Percentiles rank a stretch among this genome's conserved stretches.
Evolutionary conservation across 495 filamentous ascomycete species (phyloP).

Genomic region (Talaromyces trachyspermus): DNA sequence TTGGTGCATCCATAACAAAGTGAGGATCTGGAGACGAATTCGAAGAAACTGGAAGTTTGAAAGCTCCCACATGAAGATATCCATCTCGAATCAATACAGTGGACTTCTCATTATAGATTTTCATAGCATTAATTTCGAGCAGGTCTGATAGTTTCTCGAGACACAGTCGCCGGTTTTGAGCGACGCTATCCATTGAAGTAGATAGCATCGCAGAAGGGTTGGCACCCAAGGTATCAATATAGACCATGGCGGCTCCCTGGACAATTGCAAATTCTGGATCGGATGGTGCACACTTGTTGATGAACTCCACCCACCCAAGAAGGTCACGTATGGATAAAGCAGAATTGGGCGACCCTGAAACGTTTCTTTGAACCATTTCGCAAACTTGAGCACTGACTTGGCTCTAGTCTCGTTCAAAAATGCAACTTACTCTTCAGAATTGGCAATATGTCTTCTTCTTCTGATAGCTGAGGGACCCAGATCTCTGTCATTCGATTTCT

Average conservation of each 20-base stretch:
- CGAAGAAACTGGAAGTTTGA: conserved; percentile 50
- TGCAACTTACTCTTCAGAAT: conserved; percentile 73
- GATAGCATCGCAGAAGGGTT: conserved; percentile 82
- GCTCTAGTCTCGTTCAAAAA: conserved; percentile 36
- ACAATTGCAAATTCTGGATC: conserved; percentile 54
- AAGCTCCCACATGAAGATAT: conserved; percentile 60
- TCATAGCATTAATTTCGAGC: conserved; percentile 51
- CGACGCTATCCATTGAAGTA: conserved; percentile 47
- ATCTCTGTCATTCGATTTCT: conserved; percentile 98
- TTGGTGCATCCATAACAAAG: conserved; percentile 80
- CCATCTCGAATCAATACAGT: conserved; percentile 39
- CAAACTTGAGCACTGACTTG: conserved; percentile 69
- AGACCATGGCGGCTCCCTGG: conserved; percentile 92
- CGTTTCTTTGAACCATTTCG: conserved; percentile 80
- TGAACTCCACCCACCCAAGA: conserved; percentile 87
- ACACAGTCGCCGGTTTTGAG: conserved; percentile 60
- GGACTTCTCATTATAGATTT: conserved; percentile 53
- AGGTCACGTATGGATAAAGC: conserved; percentile 85
- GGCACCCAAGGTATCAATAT: conserved; percentile 88
- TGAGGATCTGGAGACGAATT: conserved; percentile 44
- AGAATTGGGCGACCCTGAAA: conserved; percentile 66
- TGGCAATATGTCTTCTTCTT: conserved; percentile 75
- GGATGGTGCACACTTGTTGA: conserved; percentile 53
- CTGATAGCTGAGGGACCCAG: conserved; percentile 81
- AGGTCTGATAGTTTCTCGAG: conserved; percentile 63